Evolutionary conservation across 2,329 filamentous ascomycete genomes (phyloP), one percentile per base, ranked within the genome.

Genomic region (Penicillium thymicola): DNA sequence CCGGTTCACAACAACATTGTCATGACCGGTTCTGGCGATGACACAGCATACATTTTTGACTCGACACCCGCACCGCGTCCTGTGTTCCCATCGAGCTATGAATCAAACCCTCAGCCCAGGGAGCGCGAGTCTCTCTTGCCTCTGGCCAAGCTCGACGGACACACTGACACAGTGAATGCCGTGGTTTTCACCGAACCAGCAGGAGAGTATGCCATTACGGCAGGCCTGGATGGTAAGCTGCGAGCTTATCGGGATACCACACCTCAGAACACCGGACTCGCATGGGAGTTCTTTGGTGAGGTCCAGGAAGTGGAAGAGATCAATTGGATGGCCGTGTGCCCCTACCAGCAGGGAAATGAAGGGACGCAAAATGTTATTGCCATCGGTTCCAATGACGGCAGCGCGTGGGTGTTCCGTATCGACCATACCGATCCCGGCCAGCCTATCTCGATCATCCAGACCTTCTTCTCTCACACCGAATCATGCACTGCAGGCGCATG

Each of bases 381-480:
- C 0, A 78, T 99, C 8, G 94, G 94, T 55, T 92, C 92, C 34
- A 89, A 84, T 36, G 92, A 99, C 71, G 94, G 94, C 54, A 92
- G 88, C 50, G 92, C 97, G 41, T 99, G 94, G 94, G 89, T 99
- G 10, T 96, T 97, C 78, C 87, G 86, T n/a, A 82, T 97, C 68
- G 88, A 92, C 72, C 78, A 83, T 30, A 79, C 80, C 52, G 86
- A 90, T 34, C 75, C 79, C 36, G 75, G 79, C 14, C 78, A 77
- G 32, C 81, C 89, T 8, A 81, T 97, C 51, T 86, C 88, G 66
- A 94, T 97, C 69, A 82, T 95, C 5, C 90, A 96, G 78, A 89
- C 89, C 27, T 97, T 94, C 78, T 97, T 96, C 80, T 82, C 95
- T 27, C 94, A 97, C 78, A 93, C 89, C 3, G 88, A 78, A 18